A percentile compares a stretch with the other conserved stretches of the same genome.
phyloP scores from a whole-genome alignment of 371 early-diverging fungal genomes.

The Lichtheimia ramosa region DNA sequence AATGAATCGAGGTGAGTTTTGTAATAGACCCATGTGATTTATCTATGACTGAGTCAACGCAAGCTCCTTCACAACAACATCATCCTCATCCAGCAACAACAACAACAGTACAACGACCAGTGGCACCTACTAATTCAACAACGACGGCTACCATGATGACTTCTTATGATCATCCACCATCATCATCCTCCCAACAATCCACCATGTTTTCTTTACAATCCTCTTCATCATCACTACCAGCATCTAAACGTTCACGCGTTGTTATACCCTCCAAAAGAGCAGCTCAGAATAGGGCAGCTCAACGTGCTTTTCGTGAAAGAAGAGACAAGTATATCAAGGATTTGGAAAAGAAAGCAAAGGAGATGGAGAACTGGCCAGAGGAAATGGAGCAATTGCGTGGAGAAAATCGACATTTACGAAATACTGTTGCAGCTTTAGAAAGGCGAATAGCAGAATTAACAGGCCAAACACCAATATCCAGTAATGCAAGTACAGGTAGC shows the following conservation, averaged over 20 bases:
- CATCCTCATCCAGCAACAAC: neutral
- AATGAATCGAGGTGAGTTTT: too few species aligned
- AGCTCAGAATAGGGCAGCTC: constrained; percentile 48
- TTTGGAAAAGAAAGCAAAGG: constrained; percentile 42
- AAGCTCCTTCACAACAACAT: constrained; percentile 3
- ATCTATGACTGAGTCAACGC: too few species aligned
- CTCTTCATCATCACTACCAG: neutral
- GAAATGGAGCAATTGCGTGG: constrained; percentile 41
- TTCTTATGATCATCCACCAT: neutral
- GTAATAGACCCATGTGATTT: too few species aligned
- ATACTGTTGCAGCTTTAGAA: constrained; percentile 14
- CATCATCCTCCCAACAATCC: neutral
- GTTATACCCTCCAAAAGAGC: constrained; percentile 34
- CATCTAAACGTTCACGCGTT: constrained; percentile 8
- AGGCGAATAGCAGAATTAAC: constrained; percentile 13
- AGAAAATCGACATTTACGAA: constrained; percentile 38
- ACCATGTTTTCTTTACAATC: constrained; percentile 1
- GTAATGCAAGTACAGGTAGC: constrained; percentile 5
- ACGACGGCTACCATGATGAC: too few species aligned
- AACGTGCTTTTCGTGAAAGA: constrained; percentile 48
- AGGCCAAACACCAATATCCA: constrained; percentile 8
- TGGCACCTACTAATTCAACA: neutral
- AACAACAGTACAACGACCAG: neutral
- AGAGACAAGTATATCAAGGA: constrained; percentile 50
- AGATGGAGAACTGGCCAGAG: constrained; percentile 48